Percentiles rank a stretch among this genome's conserved stretches.
These are phyloP conservation scores for Scheffersomyces stipitis DNA, from an alignment of 805 yeast genomes.

Conservation along the genomic window DNA sequence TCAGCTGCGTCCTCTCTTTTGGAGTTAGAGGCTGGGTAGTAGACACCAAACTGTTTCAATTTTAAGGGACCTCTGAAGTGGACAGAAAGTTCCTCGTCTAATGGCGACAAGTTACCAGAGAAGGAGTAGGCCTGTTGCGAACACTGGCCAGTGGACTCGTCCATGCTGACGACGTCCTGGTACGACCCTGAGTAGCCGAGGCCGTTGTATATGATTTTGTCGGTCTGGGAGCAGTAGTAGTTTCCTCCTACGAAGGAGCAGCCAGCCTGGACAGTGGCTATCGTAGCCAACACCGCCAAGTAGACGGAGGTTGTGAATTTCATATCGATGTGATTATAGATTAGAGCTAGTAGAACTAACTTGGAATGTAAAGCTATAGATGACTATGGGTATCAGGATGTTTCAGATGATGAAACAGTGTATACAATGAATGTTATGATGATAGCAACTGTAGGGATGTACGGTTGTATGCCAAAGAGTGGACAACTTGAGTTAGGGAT, in stretches of 20 bases:
- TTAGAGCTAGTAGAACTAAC: too few species aligned
- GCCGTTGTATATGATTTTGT: conserved; percentile 63
- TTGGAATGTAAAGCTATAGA: too few species aligned
- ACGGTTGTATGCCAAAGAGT: too few species aligned
- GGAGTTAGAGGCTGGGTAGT: conserved; percentile 56
- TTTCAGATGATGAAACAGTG: too few species aligned
- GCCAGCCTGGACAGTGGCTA: conserved; percentile 19
- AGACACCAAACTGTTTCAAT: conserved; percentile 85
- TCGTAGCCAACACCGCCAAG: conserved; percentile 19
- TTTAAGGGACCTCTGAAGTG: conserved; percentile 90
- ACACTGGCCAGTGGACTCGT: conserved; percentile 68
- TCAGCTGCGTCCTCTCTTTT: conserved; percentile 47
- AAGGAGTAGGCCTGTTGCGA: conserved; percentile 55
- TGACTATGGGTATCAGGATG: too few species aligned
- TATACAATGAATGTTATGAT: too few species aligned
- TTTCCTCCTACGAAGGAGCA: conserved; percentile 24
- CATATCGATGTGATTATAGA: too few species aligned
- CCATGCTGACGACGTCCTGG: conserved; percentile 77
- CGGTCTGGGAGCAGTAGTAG: conserved; percentile 63
- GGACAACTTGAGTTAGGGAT: too few species aligned
- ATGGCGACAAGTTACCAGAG: conserved; percentile 73
- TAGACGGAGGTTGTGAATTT: conserved; percentile 22
- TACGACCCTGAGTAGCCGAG: conserved; percentile 88
- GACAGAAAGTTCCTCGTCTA: conserved; percentile 82
- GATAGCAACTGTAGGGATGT: too few species aligned